Base-by-base conservation (phyloP, 345 rosid genomes). In the Carallia brachiata region DNA sequence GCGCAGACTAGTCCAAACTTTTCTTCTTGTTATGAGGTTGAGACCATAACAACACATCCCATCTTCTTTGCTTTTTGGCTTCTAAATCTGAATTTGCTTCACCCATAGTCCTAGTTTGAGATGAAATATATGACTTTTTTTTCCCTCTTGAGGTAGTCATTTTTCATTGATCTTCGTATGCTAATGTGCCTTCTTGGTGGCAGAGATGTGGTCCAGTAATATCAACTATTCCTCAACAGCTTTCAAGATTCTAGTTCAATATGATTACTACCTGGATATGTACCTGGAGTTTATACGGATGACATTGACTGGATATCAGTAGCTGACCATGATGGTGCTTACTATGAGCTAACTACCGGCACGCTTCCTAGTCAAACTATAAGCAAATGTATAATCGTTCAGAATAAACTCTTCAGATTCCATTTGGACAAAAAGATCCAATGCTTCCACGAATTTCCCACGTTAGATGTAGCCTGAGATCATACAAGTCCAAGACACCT, bases 161-260 rank as follows among this genome's bases (percentile, higher is more conserved):
- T 44, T 58, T 5, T 37, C 62, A 27, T 47, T 39, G 2, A 18
- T 58, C 23, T 53, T 52, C 12, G 31, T 30, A 23, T 58, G n/a
- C 36, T 60, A 65, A 10, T 12, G 7, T 15, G 31, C 34, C 70
- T 36, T 30, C 60, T 73, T 69, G 80, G 53, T 52, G 65, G 85
- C 88, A 93, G 97, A 91, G 96, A 81, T 93, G 89, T 34, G 98
- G 98, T 60, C 97, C 97, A 0, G 96, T 93, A 30, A 93, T 91
- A 74, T 93, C 97, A 36, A 91, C 97, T 77, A 93, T 93, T 77
- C 98, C 98, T 50, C 97, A 91, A 81, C 98, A 93, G 82, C 97
- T 93, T 63, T 93, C 98, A 50, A 91, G 98, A 83, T 91, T 91
- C 84, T 96, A 89, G 79, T 91, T 93, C 87, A 91, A 89, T 74